These are phyloP conservation scores for Codiaeum variegatum DNA, from an alignment of 441 rosid genomes.

Conservation along the genomic window DNA sequence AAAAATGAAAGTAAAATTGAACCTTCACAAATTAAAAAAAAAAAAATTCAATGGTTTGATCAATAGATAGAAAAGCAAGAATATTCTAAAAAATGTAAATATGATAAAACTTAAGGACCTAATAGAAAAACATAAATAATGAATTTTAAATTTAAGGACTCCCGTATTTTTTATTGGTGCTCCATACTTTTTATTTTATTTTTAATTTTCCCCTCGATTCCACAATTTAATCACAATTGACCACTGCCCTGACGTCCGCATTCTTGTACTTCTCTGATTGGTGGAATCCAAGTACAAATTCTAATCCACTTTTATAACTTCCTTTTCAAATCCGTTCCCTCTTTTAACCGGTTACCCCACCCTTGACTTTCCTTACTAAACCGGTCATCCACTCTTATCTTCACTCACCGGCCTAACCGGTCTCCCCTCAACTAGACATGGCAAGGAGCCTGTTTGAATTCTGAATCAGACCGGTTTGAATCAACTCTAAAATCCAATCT, in stretches of 20 bases:
- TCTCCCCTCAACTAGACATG: too few relatives aligned
- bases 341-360: constrained; percentile 13
- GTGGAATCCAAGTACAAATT: constrained; percentile 20
- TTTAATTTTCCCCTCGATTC: neutral
- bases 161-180: neutral
- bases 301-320: neutral
- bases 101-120: neutral
- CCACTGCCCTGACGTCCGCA: constrained; percentile 18
- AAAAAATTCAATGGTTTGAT: too few relatives aligned
- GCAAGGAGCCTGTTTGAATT: too few relatives aligned
- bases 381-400: neutral
- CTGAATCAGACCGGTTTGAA: too few relatives aligned
- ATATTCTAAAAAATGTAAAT: neutral
- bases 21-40: too few relatives aligned
- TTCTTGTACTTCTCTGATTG: constrained; percentile 6
- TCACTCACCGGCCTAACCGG: constrained; percentile 20
- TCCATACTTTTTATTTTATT: neutral
- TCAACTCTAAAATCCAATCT: too few relatives aligned
- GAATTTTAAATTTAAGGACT: neutral
- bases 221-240: constrained; percentile 16
- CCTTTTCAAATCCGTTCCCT: constrained; percentile 16
- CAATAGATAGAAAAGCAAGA: too few relatives aligned
- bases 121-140: neutral
- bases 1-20: too few relatives aligned
- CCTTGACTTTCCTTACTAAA: constrained; percentile 12